Percentiles rank a stretch among this genome's conserved stretches.
Conservation (phyloP, 2,329 filamentous ascomycete genomes). For the Alternaria burnsii region DNA sequence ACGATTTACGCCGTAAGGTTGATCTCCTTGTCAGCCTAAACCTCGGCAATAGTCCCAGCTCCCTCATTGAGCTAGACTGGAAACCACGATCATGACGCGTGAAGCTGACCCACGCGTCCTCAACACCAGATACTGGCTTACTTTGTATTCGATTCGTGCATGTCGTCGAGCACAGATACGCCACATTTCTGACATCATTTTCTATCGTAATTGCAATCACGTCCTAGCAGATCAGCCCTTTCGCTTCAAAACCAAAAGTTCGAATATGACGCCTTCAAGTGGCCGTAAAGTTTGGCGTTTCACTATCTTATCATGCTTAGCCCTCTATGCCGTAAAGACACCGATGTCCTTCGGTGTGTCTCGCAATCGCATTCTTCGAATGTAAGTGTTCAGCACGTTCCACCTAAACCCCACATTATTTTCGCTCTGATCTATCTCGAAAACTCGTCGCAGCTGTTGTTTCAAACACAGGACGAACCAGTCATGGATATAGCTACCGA, state of each 20-base stretch:
- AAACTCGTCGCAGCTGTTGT: neutral
- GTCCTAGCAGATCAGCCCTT: too few relatives aligned
- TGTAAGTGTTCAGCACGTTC: neutral
- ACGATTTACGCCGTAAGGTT: too few relatives aligned
- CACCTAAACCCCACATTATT: slow-evolving; percentile 1
- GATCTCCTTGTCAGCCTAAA: too few relatives aligned
- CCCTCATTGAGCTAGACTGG: too few relatives aligned
- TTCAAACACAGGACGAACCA: neutral
- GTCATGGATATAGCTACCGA: slow-evolving; percentile 9
- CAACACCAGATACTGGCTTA: too few relatives aligned
- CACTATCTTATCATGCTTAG: neutral
- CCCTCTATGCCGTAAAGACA: neutral
- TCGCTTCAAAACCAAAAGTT: neutral
- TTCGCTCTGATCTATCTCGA: neutral
- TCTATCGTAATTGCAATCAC: too few relatives aligned
- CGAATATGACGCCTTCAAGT: neutral
- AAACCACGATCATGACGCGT: too few relatives aligned
- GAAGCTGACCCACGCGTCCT: too few relatives aligned
- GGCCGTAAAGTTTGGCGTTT: neutral
- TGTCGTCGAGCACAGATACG: too few relatives aligned
- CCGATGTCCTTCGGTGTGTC: neutral
- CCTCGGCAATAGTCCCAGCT: too few relatives aligned
- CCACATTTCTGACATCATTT: too few relatives aligned
- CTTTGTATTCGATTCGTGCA: too few relatives aligned
- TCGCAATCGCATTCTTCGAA: neutral